Base-by-base conservation (phyloP, 148 eudicot genomes). In the Oxyria digyna region DNA sequence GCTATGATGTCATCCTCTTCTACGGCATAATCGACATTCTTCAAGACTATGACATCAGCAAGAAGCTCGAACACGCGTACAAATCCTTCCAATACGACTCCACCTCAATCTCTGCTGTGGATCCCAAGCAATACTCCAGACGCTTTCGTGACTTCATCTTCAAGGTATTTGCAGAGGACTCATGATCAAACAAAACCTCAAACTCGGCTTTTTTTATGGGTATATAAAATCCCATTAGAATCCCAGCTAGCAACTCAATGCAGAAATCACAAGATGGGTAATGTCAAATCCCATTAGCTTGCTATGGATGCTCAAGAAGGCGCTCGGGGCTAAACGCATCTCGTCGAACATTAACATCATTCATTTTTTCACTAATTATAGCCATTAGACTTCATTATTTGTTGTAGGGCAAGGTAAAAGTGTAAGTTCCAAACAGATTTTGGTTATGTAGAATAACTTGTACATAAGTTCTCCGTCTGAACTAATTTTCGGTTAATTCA, bases 31-130 rank as follows among this genome's bases (percentile, higher is more conserved):
- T 87, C 10, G 92, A 87, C 77, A 85, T 87, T 18, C 75, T 87
- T 38, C 92, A 87, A 79, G 92, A 85, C 70, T 87, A 87, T 21
- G 92, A 87, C 46, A 87, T 87, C 75, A 87, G 89, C 76, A 87
- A 87, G 80, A 87, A 81, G 77, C 84, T 87, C n/a, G 92, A 87
- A 74, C 92, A 87, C 55, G 92, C 92, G 1, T 87, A 87, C 72
- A 87, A 87, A 72, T 83, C 92, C 9, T 67, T 87, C 74, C 92
- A 87, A 24, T 78, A 79, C 55, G 92, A 87, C 71, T 78, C 92
- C 15, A 82, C 82, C 50, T 85, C 89, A n/a, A 87, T 87, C 55
- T 87, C 92, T 8, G 85, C 92, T 0, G 92, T 87, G 10, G 92
- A 87, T 76, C 92, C 92, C 27, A 83, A 73, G 73, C 92, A 82